These are phyloP conservation scores for Plasmodium gallinaceum DNA, from an alignment of 169 alveolate genomes.

Conservation along the genomic window DNA sequence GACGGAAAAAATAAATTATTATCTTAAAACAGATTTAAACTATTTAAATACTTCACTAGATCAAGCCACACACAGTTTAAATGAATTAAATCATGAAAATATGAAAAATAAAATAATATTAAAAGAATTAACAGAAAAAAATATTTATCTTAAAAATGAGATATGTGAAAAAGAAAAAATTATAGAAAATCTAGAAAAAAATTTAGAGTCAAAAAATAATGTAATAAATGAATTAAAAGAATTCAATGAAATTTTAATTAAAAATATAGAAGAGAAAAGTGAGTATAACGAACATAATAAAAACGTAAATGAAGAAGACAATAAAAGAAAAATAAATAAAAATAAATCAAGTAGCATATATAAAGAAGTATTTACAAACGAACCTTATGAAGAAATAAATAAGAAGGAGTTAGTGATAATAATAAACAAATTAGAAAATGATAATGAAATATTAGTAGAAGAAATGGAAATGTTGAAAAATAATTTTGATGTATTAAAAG, in stretches of 20 bases:
- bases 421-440: conserved; percentile 50
- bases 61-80: conserved; percentile 55
- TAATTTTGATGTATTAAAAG: conserved; percentile 40
- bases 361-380: background rate
- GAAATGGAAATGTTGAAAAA: conserved; percentile 48
- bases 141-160: conserved; percentile 25
- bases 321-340: background rate
- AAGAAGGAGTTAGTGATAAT: conserved; percentile 44
- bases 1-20: conserved; percentile 49
- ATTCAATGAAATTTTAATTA: conserved; percentile 50
- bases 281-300: background rate
- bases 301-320: background rate
- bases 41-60: conserved; percentile 55
- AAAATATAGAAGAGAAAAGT: background rate
- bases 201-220: conserved; percentile 28
- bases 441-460: conserved; percentile 43
- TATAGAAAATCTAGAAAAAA: conserved; percentile 24
- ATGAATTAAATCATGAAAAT: conserved; percentile 56
- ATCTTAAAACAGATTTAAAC: conserved; percentile 41
- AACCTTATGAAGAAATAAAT: conserved; percentile 5
- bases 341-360: background rate
- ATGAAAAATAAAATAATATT: conserved; percentile 23
- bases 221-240: conserved; percentile 48
- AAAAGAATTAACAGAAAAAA: conserved; percentile 42
- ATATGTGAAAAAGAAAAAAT: conserved; percentile 25